Base-by-base conservation (phyloP, 805 yeast species). In the Ogataea wickerhamii region DNA sequence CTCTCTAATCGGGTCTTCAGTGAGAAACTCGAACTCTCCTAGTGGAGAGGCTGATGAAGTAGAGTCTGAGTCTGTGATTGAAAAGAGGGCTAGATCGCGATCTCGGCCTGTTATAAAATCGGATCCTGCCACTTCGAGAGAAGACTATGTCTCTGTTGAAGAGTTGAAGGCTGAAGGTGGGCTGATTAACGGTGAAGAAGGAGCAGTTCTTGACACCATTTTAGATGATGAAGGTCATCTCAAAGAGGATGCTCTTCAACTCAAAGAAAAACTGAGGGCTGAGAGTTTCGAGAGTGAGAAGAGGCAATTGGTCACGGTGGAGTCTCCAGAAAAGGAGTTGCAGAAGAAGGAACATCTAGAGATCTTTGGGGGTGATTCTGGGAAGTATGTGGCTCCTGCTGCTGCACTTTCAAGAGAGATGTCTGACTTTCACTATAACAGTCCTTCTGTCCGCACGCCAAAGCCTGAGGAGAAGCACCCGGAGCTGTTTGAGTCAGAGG, bases 141-240 rank as follows among this genome's bases (percentile, higher is more conserved):
- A 36, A 16, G 51, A 45, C 8, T 50, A 51, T 18, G 43, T 53
- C n/a, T 49, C 64, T 2, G 55, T 67, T 18, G 64, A 53, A 18
- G 67, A 68, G 14, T 50, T 66, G 21, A 56, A 49, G 14, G 62
- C 56, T 6, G 74, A 76, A 31, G 74, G 80, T 27, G 81, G 81
- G 3, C 59, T 79, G 5, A 55, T 77, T 49, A 74, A 73, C 44
- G 81, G 74, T 34, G 82, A 77, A 38, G 80, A 74, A 44, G 76
- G 70, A 43, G 80, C 70, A 47, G 73, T 69, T 44, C 70, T 78
- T 48, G 79, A 70, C 18, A 58, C 64, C 16, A 64, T 75, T 33
- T 58, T 79, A 51, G 82, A 78, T 48, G 65, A 66, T 10, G 64
- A 67, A 32, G 86, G 84, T 1, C 66, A 70, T 34, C 63, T 78